Conservation (phyloP, 2,329 filamentous ascomycete genomes). For the Aspergillus sp. region DNA sequence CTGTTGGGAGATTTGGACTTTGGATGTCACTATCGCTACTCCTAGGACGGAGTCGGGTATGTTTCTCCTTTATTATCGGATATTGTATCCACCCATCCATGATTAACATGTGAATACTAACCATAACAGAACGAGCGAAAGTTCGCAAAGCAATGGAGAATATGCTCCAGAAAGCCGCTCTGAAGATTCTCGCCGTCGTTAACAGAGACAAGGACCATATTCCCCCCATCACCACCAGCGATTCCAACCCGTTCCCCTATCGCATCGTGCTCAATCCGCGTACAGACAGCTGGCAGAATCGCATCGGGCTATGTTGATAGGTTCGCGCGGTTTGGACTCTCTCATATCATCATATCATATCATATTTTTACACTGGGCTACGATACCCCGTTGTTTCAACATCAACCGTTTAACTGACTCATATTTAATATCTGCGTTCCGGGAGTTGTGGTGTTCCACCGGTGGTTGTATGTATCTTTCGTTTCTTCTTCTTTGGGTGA, state of each 20-base stretch:
- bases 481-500: too few species aligned
- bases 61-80: constrained; percentile 20
- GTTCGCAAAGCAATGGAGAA: constrained; percentile 88
- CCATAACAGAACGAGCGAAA: constrained; percentile 67
- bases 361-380: constrained; percentile 7
- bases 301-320: constrained; percentile 69
- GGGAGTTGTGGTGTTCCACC: constrained; percentile 1
- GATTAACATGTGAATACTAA: not conserved
- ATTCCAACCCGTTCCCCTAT: constrained; percentile 91
- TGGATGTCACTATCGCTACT: constrained; percentile 89
- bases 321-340: not conserved
- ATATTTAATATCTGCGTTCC: too few species aligned
- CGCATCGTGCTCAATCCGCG: constrained; percentile 86
- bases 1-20: constrained; percentile 93
- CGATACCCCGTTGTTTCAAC: constrained; percentile 3
- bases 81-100: not conserved
- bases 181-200: constrained; percentile 84
- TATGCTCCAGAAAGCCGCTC: constrained; percentile 76
- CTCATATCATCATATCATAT: not conserved
- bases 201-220: constrained; percentile 94
- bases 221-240: constrained; percentile 88
- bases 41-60: constrained; percentile 82
- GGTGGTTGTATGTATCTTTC: not conserved
- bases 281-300: constrained; percentile 70
- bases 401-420: not conserved